phyloP scores from a whole-genome alignment of 345 rosid genomes.

The Pelargonium nanum region DNA sequence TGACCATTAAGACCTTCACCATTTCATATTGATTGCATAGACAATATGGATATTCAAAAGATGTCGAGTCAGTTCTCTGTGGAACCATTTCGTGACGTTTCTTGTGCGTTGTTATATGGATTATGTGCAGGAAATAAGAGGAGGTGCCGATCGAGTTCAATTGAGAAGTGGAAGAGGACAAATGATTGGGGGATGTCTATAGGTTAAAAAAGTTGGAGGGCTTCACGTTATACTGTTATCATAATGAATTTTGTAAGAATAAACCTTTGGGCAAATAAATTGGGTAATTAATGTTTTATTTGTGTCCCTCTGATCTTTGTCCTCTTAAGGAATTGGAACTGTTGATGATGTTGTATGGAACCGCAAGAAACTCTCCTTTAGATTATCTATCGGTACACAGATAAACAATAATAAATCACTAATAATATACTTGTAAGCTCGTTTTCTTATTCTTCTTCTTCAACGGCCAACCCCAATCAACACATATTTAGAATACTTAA shows the following conservation, averaged over 20 bases:
- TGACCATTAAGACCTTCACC: too few relatives aligned
- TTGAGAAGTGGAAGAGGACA: background rate
- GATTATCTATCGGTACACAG: background rate
- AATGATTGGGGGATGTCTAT: background rate
- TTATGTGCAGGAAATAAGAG: background rate
- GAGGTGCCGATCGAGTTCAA: background rate
- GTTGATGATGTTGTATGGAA: slow-evolving; percentile 9
- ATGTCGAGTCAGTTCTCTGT: background rate
- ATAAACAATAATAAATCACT: too few relatives aligned
- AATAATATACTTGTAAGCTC: too few relatives aligned
- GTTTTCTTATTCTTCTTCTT: too few relatives aligned
- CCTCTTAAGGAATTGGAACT: slow-evolving; percentile 13
- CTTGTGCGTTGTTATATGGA: background rate
- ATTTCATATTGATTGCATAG: background rate
- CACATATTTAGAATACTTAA: too few relatives aligned
- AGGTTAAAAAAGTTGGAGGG: background rate
- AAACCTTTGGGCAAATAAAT: too few relatives aligned
- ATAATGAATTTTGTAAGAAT: too few relatives aligned
- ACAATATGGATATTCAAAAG: background rate
- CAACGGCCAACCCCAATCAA: too few relatives aligned
- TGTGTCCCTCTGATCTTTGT: background rate
- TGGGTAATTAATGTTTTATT: background rate
- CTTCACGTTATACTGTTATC: background rate
- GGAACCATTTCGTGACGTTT: background rate
- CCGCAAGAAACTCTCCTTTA: background rate